Evolutionary conservation across 2,329 filamentous ascomycete species (phyloP), one percentile per base, ranked within the genome.

Genomic region (Polychaeton citri): DNA sequence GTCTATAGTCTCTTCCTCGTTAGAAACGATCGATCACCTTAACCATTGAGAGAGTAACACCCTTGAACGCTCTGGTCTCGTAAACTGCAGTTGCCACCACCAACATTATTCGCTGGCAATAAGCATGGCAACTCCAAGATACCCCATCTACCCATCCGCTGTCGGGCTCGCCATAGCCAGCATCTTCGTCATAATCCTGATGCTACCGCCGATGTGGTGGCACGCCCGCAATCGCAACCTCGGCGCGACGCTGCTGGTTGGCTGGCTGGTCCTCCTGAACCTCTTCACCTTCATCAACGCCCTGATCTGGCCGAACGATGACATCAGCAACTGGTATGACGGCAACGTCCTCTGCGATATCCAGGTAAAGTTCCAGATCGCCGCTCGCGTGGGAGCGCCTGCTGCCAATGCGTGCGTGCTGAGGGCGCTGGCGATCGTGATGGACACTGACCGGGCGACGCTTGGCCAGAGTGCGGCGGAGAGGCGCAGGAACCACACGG

Each of bases 281-380:
- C 38, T 76, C 36, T 64, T 71, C 51, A 70, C 65, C 43, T 63
- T 75, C 42, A 54, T 74, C 60, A 81, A 82, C 48, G 63, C 75
- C 2, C 52, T 79, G 34, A 66, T 81, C 41, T 83, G 78, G 78
- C 66, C 69, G 0, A 69, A 63, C 6, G 72, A 78, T 43, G 60
- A 79, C 43, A 47, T 69, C 9, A 24, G 48, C 0, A 52, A 58
- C 5, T 75, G 71, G 68, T 82, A 68, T 66, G 54, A 66, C 39
- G 79, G 79, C 4, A 49, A 53, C 4, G 68, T 66, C 2, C 68
- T 78, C 39, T 83, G 79, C 55, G 78, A 83, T 51, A 58, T 82
- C 33, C 66, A 80, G 45, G 62, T 68, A 36, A 74, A 76, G 42
- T 48, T 81, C 21, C 63, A 69, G 39, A 60, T 71, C 17, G 72